These are phyloP conservation scores for Fusarium humuli DNA, from an alignment of 2,329 filamentous ascomycete genomes.

Conservation along the genomic window DNA sequence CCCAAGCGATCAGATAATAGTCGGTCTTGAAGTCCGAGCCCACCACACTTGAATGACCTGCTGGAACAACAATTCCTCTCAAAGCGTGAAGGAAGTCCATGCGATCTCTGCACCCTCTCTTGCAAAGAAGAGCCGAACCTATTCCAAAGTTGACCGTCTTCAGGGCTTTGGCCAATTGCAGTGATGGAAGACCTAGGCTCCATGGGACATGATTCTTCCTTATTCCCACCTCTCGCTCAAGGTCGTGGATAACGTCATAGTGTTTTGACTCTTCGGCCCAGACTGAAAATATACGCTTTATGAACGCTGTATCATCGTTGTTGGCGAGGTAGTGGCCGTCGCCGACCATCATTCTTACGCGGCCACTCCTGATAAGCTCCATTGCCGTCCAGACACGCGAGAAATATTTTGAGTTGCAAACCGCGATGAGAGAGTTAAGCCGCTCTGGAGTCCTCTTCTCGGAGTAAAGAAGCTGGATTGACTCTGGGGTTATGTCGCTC, in stretches of 20 bases:
- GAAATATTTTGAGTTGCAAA: conserved; percentile 7
- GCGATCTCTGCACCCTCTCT: background rate
- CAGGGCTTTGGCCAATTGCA: background rate
- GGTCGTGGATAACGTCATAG: background rate
- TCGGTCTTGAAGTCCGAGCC: background rate
- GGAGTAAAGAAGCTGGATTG: background rate
- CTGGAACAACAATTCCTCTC: background rate
- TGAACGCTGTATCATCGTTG: background rate
- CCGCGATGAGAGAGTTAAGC: background rate
- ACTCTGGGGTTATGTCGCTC: background rate
- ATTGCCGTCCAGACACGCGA: background rate
- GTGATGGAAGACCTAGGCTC: background rate
- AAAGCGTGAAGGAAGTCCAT: conserved; percentile 1
- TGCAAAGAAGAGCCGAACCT: background rate
- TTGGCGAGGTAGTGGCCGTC: background rate
- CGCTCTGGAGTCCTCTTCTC: background rate
- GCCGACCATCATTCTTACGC: background rate
- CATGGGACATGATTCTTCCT: background rate
- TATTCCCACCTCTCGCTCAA: background rate
- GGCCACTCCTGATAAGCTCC: conserved; percentile 4
- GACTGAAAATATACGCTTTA: rapidly evolving
- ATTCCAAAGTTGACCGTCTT: background rate
- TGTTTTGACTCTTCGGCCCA: background rate
- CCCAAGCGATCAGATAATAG: background rate
- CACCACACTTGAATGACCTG: rapidly evolving